A percentile compares a stretch with the other conserved stretches of the same genome.
Evolutionary conservation across 345 rosid genomes (phyloP).

Genomic region (Erodium maritimum): DNA sequence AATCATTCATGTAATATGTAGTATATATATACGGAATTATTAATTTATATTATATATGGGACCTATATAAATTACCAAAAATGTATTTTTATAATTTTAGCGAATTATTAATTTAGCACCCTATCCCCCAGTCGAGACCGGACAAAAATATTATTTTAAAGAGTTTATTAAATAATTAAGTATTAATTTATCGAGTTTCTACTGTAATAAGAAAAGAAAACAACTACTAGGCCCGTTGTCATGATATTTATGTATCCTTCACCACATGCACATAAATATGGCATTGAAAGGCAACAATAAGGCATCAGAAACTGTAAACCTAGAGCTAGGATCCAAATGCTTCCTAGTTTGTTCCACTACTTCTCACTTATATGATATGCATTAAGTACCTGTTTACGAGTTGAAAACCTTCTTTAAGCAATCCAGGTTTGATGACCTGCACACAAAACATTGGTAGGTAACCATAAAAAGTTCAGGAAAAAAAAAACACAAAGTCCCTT

Average conservation of each 20-base stretch:
- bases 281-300: background rate
- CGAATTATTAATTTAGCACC: too few relatives aligned
- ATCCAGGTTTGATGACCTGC: slow-evolving; percentile 70
- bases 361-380: background rate
- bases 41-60: too few relatives aligned
- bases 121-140: too few relatives aligned
- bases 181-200: background rate
- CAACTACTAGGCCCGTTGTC: background rate
- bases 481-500: background rate
- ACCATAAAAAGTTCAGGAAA: slow-evolving; percentile 3
- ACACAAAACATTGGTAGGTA: slow-evolving; percentile 2
- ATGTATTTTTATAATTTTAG: too few relatives aligned
- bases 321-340: background rate
- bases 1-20: too few relatives aligned
- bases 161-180: too few relatives aligned
- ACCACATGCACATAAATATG: background rate
- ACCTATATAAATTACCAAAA: too few relatives aligned
- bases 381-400: slow-evolving; percentile 63
- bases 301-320: background rate
- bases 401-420: slow-evolving; percentile 78
- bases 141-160: too few relatives aligned
- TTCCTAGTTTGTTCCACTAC: background rate
- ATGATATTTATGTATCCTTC: background rate
- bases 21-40: too few relatives aligned
- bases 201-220: background rate